These are phyloP conservation scores for Aspergillus affinis DNA, from an alignment of 495 filamentous ascomycete species.

Conservation along the genomic window DNA sequence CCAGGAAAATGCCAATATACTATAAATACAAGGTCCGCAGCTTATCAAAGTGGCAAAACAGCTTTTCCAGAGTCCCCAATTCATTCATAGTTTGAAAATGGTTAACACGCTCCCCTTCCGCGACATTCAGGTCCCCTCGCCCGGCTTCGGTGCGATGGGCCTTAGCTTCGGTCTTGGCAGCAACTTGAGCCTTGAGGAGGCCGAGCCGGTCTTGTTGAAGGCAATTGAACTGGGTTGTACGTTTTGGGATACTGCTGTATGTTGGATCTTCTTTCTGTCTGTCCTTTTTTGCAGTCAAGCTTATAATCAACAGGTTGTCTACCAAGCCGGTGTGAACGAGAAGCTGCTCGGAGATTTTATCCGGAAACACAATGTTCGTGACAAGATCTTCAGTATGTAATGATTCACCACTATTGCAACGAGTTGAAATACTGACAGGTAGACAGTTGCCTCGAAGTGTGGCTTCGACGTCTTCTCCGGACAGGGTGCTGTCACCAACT, in stretches of 20 bases:
- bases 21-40: no score
- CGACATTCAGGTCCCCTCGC: slow-evolving; percentile 38
- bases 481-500: slow-evolving; percentile 39
- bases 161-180: slow-evolving; percentile 42
- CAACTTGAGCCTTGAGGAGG: slow-evolving; percentile 43
- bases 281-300: not conserved
- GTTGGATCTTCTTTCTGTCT: slow-evolving; percentile 7
- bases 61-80: not conserved
- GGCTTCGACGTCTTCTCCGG: slow-evolving; percentile 38
- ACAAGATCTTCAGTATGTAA: slow-evolving; percentile 45
- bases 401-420: not conserved
- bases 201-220: slow-evolving; percentile 50
- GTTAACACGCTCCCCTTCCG: slow-evolving; percentile 44
- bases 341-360: slow-evolving; percentile 55
- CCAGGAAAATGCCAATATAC: no score
- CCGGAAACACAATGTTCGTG: slow-evolving; percentile 50
- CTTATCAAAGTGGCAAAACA: no score
- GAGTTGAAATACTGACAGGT: slow-evolving; percentile 4
- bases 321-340: slow-evolving; percentile 48
- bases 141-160: slow-evolving; percentile 50
- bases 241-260: slow-evolving; percentile 54
- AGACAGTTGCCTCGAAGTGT: slow-evolving; percentile 50
- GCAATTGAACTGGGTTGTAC: slow-evolving; percentile 52
- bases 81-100: slow-evolving; percentile 27
- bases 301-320: slow-evolving; percentile 36